Evolutionary conservation across 371 early-diverging fungal genomes (phyloP), one percentile per base, ranked within the genome.

Genomic region (Blakeslea trispora): DNA sequence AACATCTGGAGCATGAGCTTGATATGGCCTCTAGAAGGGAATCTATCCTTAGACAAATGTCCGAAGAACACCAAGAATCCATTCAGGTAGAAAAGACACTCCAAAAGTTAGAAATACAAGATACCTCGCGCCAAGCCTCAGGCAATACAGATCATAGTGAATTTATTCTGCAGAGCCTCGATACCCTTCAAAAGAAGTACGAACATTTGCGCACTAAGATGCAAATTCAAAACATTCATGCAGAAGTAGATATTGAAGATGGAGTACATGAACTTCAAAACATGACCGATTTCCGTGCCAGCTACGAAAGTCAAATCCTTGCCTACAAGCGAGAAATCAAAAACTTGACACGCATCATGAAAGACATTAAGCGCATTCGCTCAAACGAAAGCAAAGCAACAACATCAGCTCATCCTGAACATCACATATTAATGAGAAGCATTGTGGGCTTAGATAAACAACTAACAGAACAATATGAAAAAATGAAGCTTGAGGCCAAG

Each of bases 401-500:
- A 1, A 43, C 44, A 28, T 24, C 45, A 17, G 45, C 22, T 34
- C 21, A 46, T 24, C 55, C 44, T 11, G 67, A 67, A 21, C 53
- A 67, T 21, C 46, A 24, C 22, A 59, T 59, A 6, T 11, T 67
- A 15, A 41, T 67, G 34, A 59, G 60, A n/a, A 59, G 45, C 23
- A 43, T 64, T 11, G 53, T 52, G 8, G 37, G 24, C 5, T 18
- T 68, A 4, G 68, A 68, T 11, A 59, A 60, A 22, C 68, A 68
- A 31, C 22, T 68, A 4, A 59, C 49, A 17, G 68, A 68, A 8
- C 64, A 68, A 17, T 53, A 64, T n/a, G 64, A 68, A 17, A 52
- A 51, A 39, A 43, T 63, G 6, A 55, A 44, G 24, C 2, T 50
- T 2, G 57, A 63, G 48, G 60, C 57, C 19, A 65, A 65, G 19